These are phyloP conservation scores for Thelonectria discophora DNA, from an alignment of 2,329 filamentous ascomycete genomes.

Conservation along the genomic window DNA sequence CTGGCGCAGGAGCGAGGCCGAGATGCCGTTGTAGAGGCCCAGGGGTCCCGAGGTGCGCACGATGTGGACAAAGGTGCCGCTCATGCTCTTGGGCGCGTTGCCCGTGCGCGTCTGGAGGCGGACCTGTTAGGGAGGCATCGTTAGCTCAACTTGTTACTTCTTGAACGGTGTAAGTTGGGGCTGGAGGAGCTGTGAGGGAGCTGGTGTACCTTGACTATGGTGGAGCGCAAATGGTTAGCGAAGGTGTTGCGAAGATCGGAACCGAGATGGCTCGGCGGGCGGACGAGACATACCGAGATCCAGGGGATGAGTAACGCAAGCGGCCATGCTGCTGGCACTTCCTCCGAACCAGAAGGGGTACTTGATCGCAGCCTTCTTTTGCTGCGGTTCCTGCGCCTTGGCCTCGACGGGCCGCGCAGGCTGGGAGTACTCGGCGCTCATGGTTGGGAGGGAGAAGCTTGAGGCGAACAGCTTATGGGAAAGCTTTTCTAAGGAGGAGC, in stretches of 20 bases:
- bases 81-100: conserved; percentile 81
- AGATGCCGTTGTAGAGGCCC: conserved; percentile 90
- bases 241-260: conserved; percentile 11
- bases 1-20: conserved; percentile 91
- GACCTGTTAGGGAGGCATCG: conserved; percentile 62
- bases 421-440: conserved; percentile 34
- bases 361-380: conserved; percentile 54
- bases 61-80: conserved; percentile 85
- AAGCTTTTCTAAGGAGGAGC: conserved; percentile 20
- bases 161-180: background rate
- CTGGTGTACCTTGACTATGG: conserved; percentile 59
- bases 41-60: conserved; percentile 76
- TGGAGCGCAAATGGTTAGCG: conserved; percentile 35
- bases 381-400: conserved; percentile 43
- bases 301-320: conserved; percentile 90
- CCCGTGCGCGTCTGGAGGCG: conserved; percentile 85
- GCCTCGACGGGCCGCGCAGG: conserved; percentile 31
- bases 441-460: conserved; percentile 21
- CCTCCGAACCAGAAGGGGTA: conserved; percentile 98
- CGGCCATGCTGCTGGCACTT: conserved; percentile 90
- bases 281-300: conserved; percentile 76
- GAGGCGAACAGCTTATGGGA: background rate
- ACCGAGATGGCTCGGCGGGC: background rate
- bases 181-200: background rate
- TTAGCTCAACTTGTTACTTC: conserved; percentile 14